These are phyloP conservation scores for Populus nigra DNA, from an alignment of 345 rosid genomes.

Conservation along the genomic window DNA sequence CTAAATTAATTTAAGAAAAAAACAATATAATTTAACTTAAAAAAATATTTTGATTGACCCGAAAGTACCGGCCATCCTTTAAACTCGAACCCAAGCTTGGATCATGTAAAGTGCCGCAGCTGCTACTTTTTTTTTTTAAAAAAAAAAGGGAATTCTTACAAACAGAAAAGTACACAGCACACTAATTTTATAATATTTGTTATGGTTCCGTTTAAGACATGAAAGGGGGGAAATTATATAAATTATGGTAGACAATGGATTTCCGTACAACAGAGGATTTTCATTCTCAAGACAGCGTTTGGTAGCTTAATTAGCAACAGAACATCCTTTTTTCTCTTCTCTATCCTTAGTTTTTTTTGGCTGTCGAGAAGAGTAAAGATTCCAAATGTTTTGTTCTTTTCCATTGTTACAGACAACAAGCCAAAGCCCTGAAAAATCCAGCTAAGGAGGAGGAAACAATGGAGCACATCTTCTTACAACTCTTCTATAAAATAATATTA, in stretches of 20 bases:
- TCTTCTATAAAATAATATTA: not conserved
- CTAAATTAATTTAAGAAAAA: no score
- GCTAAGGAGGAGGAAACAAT: not conserved
- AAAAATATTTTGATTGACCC: no score
- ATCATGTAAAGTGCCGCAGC: no score
- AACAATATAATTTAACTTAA: no score
- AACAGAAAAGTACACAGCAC: not conserved
- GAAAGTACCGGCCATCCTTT: no score
- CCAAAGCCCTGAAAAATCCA: conserved; percentile 26
- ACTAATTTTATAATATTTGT: no score
- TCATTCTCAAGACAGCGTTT: not conserved
- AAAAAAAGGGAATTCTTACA: not conserved
- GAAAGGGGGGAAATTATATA: not conserved
- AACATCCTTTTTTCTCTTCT: not conserved
- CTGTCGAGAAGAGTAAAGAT: conserved; percentile 43
- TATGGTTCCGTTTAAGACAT: not conserved
- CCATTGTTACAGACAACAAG: conserved; percentile 49
- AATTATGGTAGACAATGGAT: not conserved
- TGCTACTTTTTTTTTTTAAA: no score
- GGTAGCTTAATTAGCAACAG: conserved; percentile 3
- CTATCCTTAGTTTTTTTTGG: conserved; percentile 21
- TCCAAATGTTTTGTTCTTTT: conserved; percentile 70
- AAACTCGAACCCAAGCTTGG: no score
- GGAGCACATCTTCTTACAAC: not conserved
- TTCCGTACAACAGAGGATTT: not conserved